Percentiles rank a stretch among this genome's conserved stretches.
Evolutionary conservation across 1,139 yeast genomes (phyloP).

Genomic region (Kodamaea derodonti): DNA sequence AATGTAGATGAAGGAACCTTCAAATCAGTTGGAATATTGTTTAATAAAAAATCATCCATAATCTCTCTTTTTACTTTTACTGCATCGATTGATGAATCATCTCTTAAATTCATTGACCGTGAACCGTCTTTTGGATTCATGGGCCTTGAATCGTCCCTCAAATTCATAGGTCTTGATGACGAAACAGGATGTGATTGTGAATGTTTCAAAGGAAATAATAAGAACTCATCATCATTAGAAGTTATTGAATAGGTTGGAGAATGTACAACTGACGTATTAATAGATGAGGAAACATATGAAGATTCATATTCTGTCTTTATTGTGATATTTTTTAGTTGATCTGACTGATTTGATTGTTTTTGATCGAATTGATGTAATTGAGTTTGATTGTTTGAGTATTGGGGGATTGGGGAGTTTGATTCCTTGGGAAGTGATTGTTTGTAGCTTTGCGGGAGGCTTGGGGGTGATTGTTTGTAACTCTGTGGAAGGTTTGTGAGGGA

Average conservation of each 20-base stretch:
- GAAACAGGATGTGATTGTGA: constrained; percentile 10
- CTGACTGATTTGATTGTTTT: constrained; percentile 5
- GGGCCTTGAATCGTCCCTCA: constrained; percentile 1
- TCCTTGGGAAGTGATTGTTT: neutral
- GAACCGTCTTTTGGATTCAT: constrained; percentile 2
- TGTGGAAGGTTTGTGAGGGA: neutral
- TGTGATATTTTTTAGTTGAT: constrained; percentile 2
- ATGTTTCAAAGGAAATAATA: constrained; percentile 12
- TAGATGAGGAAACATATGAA: constrained; percentile 1
- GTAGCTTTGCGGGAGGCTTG: neutral
- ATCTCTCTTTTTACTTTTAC: constrained; percentile 38
- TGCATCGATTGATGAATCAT: constrained; percentile 18
- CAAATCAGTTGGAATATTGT: constrained; percentile 32
- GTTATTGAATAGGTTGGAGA: constrained; percentile 7
- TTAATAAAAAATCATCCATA: constrained; percentile 37
- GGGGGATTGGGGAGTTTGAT: neutral
- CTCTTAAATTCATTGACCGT: neutral
- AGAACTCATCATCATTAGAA: constrained; percentile 8
- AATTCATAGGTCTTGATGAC: neutral
- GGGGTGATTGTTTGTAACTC: neutral
- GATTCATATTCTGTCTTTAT: neutral
- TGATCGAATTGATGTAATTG: constrained; percentile 2
- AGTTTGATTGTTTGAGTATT: neutral
- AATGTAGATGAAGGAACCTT: constrained; percentile 8
- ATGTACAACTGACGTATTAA: constrained; percentile 7